These are phyloP conservation scores for Sordariomycetes sp. DNA, from an alignment of 2,329 filamentous ascomycete species.

Conservation along the genomic window DNA sequence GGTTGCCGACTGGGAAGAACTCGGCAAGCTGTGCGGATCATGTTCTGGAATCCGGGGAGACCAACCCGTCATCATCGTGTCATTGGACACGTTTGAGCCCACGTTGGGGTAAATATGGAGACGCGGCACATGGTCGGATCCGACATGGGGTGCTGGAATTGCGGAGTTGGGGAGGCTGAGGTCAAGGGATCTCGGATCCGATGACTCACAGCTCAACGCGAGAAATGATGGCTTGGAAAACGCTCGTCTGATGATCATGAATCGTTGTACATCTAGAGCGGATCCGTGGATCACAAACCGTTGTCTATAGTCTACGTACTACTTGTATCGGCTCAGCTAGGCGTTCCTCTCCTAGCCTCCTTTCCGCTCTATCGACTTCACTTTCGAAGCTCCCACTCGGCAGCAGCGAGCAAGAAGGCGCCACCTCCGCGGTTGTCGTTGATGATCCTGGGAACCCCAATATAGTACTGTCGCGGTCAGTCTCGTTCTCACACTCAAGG, in stretches of 20 bases:
- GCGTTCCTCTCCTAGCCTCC: background rate
- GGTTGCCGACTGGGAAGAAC: no score
- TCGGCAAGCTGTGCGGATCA: no score
- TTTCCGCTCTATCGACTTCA: background rate
- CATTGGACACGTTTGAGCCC: background rate
- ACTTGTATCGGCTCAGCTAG: no score
- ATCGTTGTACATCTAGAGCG: background rate
- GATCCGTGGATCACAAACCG: no score
- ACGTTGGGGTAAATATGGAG: slow-evolving; percentile 2
- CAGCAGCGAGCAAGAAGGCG: slow-evolving; percentile 3
- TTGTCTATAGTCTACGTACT: no score
- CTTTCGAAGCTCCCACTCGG: slow-evolving; percentile 3
- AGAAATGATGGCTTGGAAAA: no score
- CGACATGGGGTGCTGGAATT: background rate
- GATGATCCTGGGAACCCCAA: slow-evolving; percentile 2
- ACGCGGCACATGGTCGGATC: background rate
- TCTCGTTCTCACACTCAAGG: background rate
- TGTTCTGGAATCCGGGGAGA: background rate
- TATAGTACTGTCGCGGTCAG: slow-evolving; percentile 1
- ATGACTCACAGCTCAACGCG: no score
- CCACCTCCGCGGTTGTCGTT: slow-evolving; percentile 5
- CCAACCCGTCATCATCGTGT: background rate
- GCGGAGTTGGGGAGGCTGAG: background rate
- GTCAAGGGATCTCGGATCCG: background rate
- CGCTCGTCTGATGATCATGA: no score